Conservation (phyloP, 352 stramenopile species). For the Pythium brassicae region DNA sequence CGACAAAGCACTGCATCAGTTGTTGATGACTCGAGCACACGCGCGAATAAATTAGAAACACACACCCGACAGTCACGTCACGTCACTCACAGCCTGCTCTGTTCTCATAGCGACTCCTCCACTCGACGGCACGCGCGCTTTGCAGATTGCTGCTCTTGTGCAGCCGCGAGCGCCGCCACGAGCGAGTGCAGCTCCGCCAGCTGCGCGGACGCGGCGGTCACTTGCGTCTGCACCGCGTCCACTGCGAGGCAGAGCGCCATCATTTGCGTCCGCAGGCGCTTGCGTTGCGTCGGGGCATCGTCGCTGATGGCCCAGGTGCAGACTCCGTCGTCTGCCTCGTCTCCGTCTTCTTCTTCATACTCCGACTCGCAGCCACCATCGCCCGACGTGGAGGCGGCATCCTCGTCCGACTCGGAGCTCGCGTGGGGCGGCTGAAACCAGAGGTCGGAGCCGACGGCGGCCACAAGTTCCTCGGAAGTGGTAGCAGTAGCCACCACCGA, state of each 20-base stretch:
- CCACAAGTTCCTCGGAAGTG: no score
- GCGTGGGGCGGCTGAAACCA: not conserved
- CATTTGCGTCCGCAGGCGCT: not conserved
- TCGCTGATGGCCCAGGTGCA: not conserved
- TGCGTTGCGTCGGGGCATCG: not conserved
- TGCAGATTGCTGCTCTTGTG: not conserved
- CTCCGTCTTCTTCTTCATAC: not conserved
- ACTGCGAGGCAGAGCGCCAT: not conserved
- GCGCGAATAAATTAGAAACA: no score
- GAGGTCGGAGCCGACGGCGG: no score
- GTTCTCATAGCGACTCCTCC: not conserved
- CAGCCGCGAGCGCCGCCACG: not conserved
- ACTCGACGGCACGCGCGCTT: not conserved
- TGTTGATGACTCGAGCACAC: no score
- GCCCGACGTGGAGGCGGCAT: not conserved
- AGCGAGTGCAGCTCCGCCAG: not conserved
- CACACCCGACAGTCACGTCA: no score
- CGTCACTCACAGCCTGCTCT: not conserved
- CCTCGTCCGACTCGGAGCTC: not conserved
- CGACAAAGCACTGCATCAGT: no score
- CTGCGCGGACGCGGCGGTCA: not conserved
- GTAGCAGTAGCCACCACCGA: not conserved
- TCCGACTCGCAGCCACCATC: no score
- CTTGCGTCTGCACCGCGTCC: constrained; percentile 2
- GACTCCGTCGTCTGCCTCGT: not conserved